Conservation (phyloP, 2,329 filamentous ascomycete species). For the Aureobasidium namibiae region DNA sequence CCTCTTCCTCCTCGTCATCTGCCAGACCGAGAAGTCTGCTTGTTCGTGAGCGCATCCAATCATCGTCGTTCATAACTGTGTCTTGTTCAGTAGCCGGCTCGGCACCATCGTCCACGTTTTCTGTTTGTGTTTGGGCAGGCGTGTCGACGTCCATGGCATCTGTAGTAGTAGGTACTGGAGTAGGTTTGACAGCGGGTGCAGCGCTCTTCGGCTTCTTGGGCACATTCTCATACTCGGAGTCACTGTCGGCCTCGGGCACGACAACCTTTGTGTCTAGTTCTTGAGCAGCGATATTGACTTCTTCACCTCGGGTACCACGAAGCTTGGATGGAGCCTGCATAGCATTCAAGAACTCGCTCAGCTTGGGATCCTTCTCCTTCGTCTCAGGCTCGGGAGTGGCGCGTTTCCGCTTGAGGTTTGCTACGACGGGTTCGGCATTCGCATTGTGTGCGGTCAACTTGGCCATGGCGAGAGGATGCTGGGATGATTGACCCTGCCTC, state of each 20-base stretch:
- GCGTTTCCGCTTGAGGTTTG: slow-evolving; percentile 61
- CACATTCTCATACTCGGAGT: slow-evolving; percentile 63
- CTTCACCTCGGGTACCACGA: slow-evolving; percentile 45
- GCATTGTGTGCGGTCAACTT: not conserved
- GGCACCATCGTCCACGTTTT: slow-evolving; percentile 14
- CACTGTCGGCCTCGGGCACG: slow-evolving; percentile 44
- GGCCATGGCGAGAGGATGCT: not conserved
- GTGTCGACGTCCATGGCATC: slow-evolving; percentile 3
- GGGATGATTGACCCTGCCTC: slow-evolving; percentile 18
- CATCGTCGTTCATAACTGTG: slow-evolving; percentile 60
- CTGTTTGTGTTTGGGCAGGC: not conserved
- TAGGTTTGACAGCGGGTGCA: slow-evolving; percentile 1
- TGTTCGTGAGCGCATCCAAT: slow-evolving; percentile 87
- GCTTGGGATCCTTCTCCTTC: slow-evolving; percentile 58
- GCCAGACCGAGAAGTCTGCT: slow-evolving; percentile 77
- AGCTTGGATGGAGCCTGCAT: slow-evolving; percentile 62
- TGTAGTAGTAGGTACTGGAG: not conserved
- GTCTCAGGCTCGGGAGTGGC: slow-evolving; percentile 43
- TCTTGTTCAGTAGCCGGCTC: slow-evolving; percentile 21
- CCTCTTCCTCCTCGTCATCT: slow-evolving; percentile 56
- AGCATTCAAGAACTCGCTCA: slow-evolving; percentile 77
- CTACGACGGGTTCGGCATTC: not conserved
- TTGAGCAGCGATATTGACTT: slow-evolving; percentile 9
- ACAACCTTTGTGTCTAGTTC: slow-evolving; percentile 20
- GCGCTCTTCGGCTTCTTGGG: slow-evolving; percentile 37